Evolutionary conservation across 352 stramenopile species (phyloP).

Genomic region (Phytophthora chlamydospora): DNA sequence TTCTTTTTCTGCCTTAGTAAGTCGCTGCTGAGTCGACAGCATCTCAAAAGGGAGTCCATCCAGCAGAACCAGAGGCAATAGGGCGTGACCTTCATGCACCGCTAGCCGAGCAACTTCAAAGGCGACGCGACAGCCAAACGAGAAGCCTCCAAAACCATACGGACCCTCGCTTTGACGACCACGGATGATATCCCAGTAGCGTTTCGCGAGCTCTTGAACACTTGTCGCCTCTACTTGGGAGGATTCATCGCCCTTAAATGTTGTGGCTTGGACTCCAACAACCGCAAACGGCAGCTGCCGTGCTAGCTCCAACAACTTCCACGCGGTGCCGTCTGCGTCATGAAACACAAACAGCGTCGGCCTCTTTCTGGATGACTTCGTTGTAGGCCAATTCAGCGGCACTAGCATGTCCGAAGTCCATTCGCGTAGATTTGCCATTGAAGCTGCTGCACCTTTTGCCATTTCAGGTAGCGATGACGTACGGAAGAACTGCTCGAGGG

Average conservation of each 20-base stretch:
- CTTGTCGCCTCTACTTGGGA: conserved; percentile 3
- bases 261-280: conserved; percentile 42
- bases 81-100: conserved; percentile 22
- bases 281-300: conserved; percentile 41
- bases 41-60: conserved; percentile 48
- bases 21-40: background rate
- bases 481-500: conserved; percentile 57
- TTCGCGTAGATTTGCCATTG: conserved; percentile 15
- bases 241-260: background rate
- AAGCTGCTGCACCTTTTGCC: conserved; percentile 25
- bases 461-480: conserved; percentile 49
- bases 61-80: conserved; percentile 48
- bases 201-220: conserved; percentile 45
- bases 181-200: conserved; percentile 46
- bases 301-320: conserved; percentile 63
- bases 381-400: conserved; percentile 42
- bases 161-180: conserved; percentile 38
- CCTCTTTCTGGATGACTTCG: background rate
- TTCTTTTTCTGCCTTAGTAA: conserved; percentile 23
- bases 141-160: conserved; percentile 62
- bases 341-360: conserved; percentile 57
- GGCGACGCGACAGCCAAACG: conserved; percentile 67
- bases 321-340: conserved; percentile 58
- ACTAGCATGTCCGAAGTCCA: conserved; percentile 32
- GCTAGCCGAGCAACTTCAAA: conserved; percentile 46